These are phyloP conservation scores for Rubia tinctorum DNA, from an alignment of 305 asterid genomes.

Conservation along the genomic window DNA sequence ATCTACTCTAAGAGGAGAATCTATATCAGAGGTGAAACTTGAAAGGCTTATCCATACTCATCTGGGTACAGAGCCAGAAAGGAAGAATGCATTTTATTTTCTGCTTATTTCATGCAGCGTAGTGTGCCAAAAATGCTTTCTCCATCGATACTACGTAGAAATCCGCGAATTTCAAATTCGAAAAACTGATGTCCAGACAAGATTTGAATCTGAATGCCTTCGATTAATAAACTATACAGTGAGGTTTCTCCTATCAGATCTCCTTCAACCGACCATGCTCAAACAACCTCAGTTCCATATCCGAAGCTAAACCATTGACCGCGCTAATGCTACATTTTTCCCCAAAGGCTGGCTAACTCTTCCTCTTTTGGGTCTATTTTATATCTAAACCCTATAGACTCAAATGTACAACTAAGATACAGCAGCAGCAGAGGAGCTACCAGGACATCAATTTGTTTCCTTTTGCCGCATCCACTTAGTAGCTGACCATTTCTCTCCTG, in stretches of 20 bases:
- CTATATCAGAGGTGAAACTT: too few species aligned
- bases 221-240: conserved; percentile 12
- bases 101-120: too few species aligned
- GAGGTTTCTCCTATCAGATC: conserved; percentile 10
- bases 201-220: background rate
- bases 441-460: conserved; percentile 23
- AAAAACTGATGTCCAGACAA: too few species aligned
- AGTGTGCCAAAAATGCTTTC: too few species aligned
- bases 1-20: too few species aligned
- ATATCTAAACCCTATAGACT: conserved; percentile 3
- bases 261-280: background rate
- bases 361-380: background rate
- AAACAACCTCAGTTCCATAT: background rate
- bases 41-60: too few species aligned
- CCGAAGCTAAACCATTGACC: background rate
- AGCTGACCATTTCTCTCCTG: conserved; percentile 94
- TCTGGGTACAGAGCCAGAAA: too few species aligned
- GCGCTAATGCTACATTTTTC: background rate
- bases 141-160: background rate
- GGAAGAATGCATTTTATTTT: too few species aligned
- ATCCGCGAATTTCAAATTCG: too few species aligned
- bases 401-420: background rate
- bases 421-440: background rate
- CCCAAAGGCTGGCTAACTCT: background rate
- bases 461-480: conserved; percentile 93